Base-by-base conservation (phyloP, 129 eudicot genomes). In the Helichrysum umbraculigerum region DNA sequence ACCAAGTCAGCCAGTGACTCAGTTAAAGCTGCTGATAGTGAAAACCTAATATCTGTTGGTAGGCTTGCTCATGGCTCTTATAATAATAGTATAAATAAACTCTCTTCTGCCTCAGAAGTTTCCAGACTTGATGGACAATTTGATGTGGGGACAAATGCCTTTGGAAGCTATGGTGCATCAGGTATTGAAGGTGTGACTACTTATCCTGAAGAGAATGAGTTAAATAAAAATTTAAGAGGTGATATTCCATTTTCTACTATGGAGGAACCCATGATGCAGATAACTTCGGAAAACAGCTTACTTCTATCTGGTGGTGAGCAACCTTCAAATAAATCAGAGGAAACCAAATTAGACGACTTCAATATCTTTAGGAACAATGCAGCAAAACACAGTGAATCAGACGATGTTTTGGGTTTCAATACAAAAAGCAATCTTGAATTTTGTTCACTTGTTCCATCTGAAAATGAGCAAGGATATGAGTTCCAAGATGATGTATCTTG, bases 381-480 rank as follows among this genome's bases (percentile, higher is more conserved):
- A 19, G 17, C 70, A 44, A 80, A 80, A 22, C 65, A 21, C 34
- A 42, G 74, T 15, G 84, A 85, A 47, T n/a, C 86, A 52, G 75
- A 57, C 6, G 78, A 72, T 70, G 83, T 82, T 54, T 34, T 81
- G 74, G 78, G 66, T 33, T 70, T 76, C 30, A 64, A 28, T 52
- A 81, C 74, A 76, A 81, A 75, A 67, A 88, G 63, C 64, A 81
- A 58, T 65, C 78, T 86, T 47, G 87, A 82, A 83, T 73, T 76
- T 60, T 84, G 88, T 73, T 86, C 97, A 21, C 72, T 81, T 58
- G 73, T 88, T 81, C 82, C 91, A 67, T 81, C 92, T 67, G 89
- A 72, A 51, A 86, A 39, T 39, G 88, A 61, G 29, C 82, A 77
- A 62, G 39, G 78, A 57, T 83, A 79, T 66, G 82, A 54, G 67